Percentiles rank a stretch among this genome's conserved stretches.
Evolutionary conservation across 139 green algal genomes (phyloP).

Genomic region (Limnomonas spitsbergensis): DNA sequence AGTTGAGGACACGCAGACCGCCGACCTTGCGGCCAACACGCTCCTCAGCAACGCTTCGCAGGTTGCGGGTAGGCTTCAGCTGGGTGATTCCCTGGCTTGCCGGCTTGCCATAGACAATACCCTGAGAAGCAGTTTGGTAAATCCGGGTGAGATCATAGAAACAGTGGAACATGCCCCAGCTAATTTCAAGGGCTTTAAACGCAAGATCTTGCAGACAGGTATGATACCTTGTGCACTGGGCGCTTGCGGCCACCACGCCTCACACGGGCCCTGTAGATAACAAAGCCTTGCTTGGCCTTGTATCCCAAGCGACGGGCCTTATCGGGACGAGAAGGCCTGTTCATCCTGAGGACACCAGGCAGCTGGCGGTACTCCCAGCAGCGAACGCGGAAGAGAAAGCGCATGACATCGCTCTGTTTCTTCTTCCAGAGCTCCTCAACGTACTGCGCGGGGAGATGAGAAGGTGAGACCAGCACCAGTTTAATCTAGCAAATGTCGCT

Average conservation of each 20-base stretch:
- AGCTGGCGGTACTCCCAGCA: slow-evolving; percentile 99
- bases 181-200: no score
- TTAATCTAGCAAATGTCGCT: background rate
- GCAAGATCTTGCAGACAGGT: no score
- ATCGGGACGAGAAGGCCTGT: slow-evolving; percentile 85
- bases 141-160: background rate
- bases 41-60: slow-evolving; percentile 92
- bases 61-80: slow-evolving; percentile 95
- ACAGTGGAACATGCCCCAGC: no score
- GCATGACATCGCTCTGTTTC: slow-evolving; percentile 99
- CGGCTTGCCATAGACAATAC: slow-evolving; percentile 97
- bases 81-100: slow-evolving; percentile 94
- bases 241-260: slow-evolving; percentile 94
- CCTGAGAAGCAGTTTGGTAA: slow-evolving; percentile 52
- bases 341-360: slow-evolving; percentile 84
- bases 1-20: slow-evolving; percentile 96
- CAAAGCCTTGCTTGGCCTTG: slow-evolving; percentile 96
- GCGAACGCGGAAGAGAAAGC: slow-evolving; percentile 96
- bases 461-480: no score
- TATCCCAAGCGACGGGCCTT: slow-evolving; percentile 96
- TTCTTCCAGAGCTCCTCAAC: slow-evolving; percentile 96
- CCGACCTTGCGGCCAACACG: slow-evolving; percentile 88
- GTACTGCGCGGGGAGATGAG: slow-evolving; percentile 80
- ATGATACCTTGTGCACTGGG: slow-evolving; percentile 90
- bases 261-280: slow-evolving; percentile 95